These are phyloP conservation scores for Mycosphaerella arachidis DNA, from an alignment of 2,329 filamentous ascomycete species.

Conservation along the genomic window DNA sequence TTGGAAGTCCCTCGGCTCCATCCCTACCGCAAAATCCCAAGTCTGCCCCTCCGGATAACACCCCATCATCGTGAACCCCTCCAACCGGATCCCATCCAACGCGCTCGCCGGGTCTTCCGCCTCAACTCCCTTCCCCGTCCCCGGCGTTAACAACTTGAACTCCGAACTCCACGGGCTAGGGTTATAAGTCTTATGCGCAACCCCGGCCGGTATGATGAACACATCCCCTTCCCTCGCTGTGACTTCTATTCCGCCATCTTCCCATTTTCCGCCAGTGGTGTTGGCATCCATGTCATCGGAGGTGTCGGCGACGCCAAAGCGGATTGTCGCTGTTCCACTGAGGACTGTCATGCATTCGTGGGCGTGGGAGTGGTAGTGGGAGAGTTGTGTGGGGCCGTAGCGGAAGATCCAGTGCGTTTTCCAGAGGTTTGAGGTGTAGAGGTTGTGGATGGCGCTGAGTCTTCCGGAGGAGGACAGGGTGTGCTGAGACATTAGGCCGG, in stretches of 20 bases:
- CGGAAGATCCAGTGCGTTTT: conserved; percentile 54
- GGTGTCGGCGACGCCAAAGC: conserved; percentile 53
- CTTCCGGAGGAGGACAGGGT: conserved; percentile 23
- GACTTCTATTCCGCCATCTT: conserved; percentile 49
- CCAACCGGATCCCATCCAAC: conserved; percentile 36
- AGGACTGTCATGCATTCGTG: conserved; percentile 58
- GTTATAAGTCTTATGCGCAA: conserved; percentile 52
- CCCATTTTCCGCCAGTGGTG: conserved; percentile 37
- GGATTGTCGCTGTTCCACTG: conserved; percentile 49
- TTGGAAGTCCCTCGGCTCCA: conserved; percentile 40
- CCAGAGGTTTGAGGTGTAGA: conserved; percentile 50
- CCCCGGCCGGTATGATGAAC: conserved; percentile 55
- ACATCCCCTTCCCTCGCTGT: conserved; percentile 52
- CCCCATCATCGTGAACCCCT: conserved; percentile 55
- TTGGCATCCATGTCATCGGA: conserved; percentile 37
- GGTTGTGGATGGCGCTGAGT: conserved; percentile 38
- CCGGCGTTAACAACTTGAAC: conserved; percentile 45
- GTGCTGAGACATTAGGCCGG: conserved; percentile 36
- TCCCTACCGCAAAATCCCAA: conserved; percentile 51
- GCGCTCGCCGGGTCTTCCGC: conserved; percentile 33
- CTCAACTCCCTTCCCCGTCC: conserved; percentile 36
- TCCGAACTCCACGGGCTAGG: conserved; percentile 34
- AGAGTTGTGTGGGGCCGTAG: conserved; percentile 51
- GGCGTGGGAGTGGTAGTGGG: conserved; percentile 54
- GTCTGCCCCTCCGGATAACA: conserved; percentile 48